Percentiles rank a stretch among this genome's conserved stretches.
These are phyloP conservation scores for Mimosa pudica DNA, from an alignment of 306 rosid species.

Conservation along the genomic window DNA sequence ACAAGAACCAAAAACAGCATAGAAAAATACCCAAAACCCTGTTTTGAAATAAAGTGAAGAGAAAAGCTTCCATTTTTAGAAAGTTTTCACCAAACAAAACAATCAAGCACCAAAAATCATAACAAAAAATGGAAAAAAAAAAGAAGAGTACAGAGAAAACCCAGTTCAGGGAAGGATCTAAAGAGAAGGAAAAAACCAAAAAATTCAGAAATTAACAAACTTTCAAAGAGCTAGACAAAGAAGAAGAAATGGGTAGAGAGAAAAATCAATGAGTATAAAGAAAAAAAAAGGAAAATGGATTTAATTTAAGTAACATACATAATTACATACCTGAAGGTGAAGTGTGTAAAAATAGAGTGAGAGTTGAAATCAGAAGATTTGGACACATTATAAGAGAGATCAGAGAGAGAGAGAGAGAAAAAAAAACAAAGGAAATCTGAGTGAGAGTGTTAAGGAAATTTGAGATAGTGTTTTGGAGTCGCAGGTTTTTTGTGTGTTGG, in stretches of 20 bases:
- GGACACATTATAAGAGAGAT: slow-evolving; percentile 21
- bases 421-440: slow-evolving; percentile 28
- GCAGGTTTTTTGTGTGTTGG: slow-evolving; percentile 15
- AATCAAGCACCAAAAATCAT: background rate
- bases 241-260: background rate
- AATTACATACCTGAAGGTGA: slow-evolving; percentile 19
- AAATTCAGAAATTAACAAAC: background rate
- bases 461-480: slow-evolving; percentile 20
- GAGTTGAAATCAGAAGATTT: slow-evolving; percentile 24
- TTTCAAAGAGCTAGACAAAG: background rate
- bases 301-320: background rate
- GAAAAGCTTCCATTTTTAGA: background rate
- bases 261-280: background rate
- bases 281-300: background rate
- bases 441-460: slow-evolving; percentile 36
- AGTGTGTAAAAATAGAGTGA: background rate
- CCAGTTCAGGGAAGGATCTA: slow-evolving; percentile 30
- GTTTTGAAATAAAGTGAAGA: background rate
- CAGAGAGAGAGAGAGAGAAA: slow-evolving; percentile 3
- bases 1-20: background rate
- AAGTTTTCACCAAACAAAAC: background rate
- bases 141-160: background rate
- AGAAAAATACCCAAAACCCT: background rate
- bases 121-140: background rate
- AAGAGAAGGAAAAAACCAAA: background rate